Conservation (phyloP, 2,329 filamentous ascomycete genomes). For the Incumbomyces lentus region DNA sequence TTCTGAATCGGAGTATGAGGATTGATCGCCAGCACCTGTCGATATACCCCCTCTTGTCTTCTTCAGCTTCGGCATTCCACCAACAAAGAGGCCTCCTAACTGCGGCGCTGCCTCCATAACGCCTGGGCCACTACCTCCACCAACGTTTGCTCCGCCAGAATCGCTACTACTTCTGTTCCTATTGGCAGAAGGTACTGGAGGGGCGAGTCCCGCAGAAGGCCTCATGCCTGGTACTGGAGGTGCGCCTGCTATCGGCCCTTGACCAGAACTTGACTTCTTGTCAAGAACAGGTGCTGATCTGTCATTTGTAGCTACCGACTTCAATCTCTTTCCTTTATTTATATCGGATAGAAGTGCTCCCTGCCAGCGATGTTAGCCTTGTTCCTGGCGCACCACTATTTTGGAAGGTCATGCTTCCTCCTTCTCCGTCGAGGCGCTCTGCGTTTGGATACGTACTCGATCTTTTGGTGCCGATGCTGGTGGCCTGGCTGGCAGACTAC, state of each 20-base stretch:
- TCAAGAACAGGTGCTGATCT: slow-evolving; percentile 68
- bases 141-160: slow-evolving; percentile 29
- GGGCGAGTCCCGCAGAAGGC: slow-evolving; percentile 56
- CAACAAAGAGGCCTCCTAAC: slow-evolving; percentile 77
- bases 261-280: slow-evolving; percentile 44
- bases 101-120: slow-evolving; percentile 59
- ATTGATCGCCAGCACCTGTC: slow-evolving; percentile 60
- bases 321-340: slow-evolving; percentile 65
- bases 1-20: slow-evolving; percentile 78
- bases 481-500: slow-evolving; percentile 46
- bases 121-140: slow-evolving; percentile 31
- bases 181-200: slow-evolving; percentile 54
- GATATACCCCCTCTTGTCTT: slow-evolving; percentile 76
- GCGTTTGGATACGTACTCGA: slow-evolving; percentile 46
- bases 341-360: slow-evolving; percentile 83
- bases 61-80: slow-evolving; percentile 89
- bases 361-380: slow-evolving; percentile 38
- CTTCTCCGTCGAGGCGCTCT: neutral
- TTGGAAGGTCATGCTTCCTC: neutral
- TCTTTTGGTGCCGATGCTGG: slow-evolving; percentile 44
- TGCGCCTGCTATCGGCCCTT: slow-evolving; percentile 59
- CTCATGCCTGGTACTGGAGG: slow-evolving; percentile 65
- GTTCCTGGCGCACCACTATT: too few relatives aligned
- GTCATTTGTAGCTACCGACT: slow-evolving; percentile 84
- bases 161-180: slow-evolving; percentile 80